phyloP scores from a whole-genome alignment of 1,284 basidiomycete genomes.

The Vanrija sp. region DNA sequence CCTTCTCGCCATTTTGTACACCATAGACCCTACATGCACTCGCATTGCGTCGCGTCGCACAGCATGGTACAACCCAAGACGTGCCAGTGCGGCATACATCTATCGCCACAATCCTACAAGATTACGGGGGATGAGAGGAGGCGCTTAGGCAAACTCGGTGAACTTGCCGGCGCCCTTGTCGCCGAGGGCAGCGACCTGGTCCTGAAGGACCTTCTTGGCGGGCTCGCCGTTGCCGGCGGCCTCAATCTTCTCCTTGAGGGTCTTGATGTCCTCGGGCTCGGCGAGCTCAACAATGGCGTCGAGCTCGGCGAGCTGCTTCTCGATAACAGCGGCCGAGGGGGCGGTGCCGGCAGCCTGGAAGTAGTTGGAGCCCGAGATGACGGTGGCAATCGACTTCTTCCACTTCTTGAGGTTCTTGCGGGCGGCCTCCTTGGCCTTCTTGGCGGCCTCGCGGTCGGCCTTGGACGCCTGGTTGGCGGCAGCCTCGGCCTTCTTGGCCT shows the following conservation, averaged over 20 bases:
- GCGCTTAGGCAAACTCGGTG: conserved; percentile 50
- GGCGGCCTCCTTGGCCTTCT: conserved; percentile 79
- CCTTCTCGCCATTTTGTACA: background rate
- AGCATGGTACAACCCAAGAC: too few species aligned
- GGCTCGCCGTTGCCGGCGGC: conserved; percentile 50
- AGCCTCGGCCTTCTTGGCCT: conserved; percentile 72
- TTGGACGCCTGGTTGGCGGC: conserved; percentile 44
- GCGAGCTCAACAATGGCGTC: conserved; percentile 53
- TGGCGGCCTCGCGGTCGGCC: conserved; percentile 75
- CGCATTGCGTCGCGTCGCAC: background rate
- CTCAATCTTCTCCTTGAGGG: conserved; percentile 54
- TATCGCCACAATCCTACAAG: too few species aligned
- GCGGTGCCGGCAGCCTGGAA: conserved; percentile 53
- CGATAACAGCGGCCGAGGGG: conserved; percentile 51
- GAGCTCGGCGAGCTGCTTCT: conserved; percentile 56
- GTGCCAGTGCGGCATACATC: too few species aligned
- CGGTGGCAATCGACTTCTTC: conserved; percentile 52
- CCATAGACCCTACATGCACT: background rate
- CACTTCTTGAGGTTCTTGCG: conserved; percentile 56
- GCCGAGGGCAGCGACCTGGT: conserved; percentile 33
- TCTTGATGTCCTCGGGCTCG: conserved; percentile 55
- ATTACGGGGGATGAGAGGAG: too few species aligned
- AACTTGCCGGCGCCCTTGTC: conserved; percentile 51
- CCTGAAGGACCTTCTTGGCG: conserved; percentile 44
- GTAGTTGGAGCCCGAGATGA: conserved; percentile 57